Base-by-base conservation (phyloP, 164 flowering plant genomes). In the Magnolia sinica region DNA sequence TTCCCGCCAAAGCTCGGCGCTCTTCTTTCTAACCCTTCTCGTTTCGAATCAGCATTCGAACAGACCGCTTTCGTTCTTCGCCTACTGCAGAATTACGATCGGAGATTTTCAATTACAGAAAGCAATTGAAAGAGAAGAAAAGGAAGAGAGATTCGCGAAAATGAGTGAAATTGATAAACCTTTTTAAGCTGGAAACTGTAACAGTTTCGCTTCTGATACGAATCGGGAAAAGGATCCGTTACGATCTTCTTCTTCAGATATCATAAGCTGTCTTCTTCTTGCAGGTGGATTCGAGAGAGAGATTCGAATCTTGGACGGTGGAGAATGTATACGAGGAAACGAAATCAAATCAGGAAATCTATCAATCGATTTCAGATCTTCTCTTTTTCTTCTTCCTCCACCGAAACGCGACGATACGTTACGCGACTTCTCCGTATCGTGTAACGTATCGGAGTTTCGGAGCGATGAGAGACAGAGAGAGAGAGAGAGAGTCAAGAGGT, bases 21-120 rank as follows among this genome's bases (percentile, higher is more conserved):
- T 55, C 16, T 55, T 55, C 59, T 55, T 55, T 65, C 29, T 24
- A 8, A 65, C 29, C 51, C 10, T 58, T 58, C 16, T 23, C 59
- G 37, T 19, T 20, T 66, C 27, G 4, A 66, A 31, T 68, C 66
- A 51, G 68, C 77, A 76, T 68, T 51, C 67, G 68, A 22, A 55
- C 11, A 55, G 59, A 55, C 45, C 14, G 59, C 59, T 55, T 18
- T 55, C 59, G 9, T 55, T 14, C 59, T 55, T 14, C 59, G 11
- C 59, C 59, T 55, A 9, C 59, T 55, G 14, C 18, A 55, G 2
- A 55, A 55, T 55, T 4, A 9, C 16, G 59, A 14, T 55, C 11
- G 8, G 11, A 55, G 59, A 4, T 9, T 9, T 55, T 55, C 0
- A 55, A 14, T 9, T 2, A 55, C 11, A 14, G 59, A 55, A 55